Base-by-base conservation (phyloP, 1,284 basidiomycete species). In the Heterobasidion occidentale region DNA sequence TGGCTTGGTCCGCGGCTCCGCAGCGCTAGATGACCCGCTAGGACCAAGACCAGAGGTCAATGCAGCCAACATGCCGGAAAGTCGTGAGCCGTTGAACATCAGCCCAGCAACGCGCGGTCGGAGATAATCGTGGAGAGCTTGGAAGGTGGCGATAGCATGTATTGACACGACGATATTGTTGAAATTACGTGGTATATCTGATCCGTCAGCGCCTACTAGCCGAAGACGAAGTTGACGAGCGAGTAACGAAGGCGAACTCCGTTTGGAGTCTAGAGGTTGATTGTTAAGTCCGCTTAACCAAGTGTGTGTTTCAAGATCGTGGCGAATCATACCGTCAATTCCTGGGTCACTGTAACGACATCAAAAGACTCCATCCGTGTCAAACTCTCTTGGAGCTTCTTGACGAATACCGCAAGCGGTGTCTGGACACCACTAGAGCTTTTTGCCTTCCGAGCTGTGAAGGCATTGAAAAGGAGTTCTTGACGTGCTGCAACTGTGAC, bases 91-190 rank as follows among this genome's bases (percentile, higher is more conserved):
- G 57, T 79, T 75, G 7, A 79, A 78, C 51, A 86, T 70, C 6
- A 89, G 71, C 7, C 92, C 91, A n/a, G 92, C 79, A 20, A 98
- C 86, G 8, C 93, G 80, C 15, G 94, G 94, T 0, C 93, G 86
- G 11, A 98, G 80, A 68, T 97, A 98, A 69, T 96, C 94, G 65
- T 96, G 92, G 36, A 98, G 78, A 0, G 94, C 92, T 70, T 95
- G 92, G 78, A 98, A 93, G 0, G 94, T 96, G 0, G 95, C 94
- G 58, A 98, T 96, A 3, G 94, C 94, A 67, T 97, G 94, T 59
- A 98, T 96, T 3, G 94, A 97, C 38, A 97, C 91, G 50, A 93
- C 90, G 62, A 98, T 90, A 61, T 92, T 92, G 62, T 89, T 87
- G 57, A 93, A 79, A 64, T 83, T 88, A 55, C 88, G 84, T 7